Evolutionary conservation across 2,329 filamentous ascomycete genomes (phyloP).

Genomic region (Pseudopyrenochaeta lycopersici): DNA sequence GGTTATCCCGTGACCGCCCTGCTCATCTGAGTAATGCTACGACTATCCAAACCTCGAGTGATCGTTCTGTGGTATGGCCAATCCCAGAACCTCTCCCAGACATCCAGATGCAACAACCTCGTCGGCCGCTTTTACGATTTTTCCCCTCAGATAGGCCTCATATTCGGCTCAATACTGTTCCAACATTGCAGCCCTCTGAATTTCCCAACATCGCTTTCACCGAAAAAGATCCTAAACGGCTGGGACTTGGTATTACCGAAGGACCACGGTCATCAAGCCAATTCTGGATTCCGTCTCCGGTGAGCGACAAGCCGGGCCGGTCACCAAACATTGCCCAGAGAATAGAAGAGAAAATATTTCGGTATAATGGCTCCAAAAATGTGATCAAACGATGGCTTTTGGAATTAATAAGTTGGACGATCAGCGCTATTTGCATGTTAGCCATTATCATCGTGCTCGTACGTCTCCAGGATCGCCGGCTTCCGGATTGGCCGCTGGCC

Average conservation of each 20-base stretch:
- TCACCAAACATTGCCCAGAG: slow-evolving; percentile 30
- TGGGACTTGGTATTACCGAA: too few species aligned
- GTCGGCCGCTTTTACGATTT: slow-evolving; percentile 24
- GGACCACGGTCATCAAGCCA: too few species aligned
- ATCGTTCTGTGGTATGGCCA: slow-evolving; percentile 26
- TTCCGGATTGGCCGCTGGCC: too few species aligned
- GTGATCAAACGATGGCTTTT: slow-evolving; percentile 35
- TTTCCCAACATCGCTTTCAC: too few species aligned
- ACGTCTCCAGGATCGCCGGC: slow-evolving; percentile 8
- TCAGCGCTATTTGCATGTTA: slow-evolving; percentile 37
- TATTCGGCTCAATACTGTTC: slow-evolving; percentile 14
- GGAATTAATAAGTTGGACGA: slow-evolving; percentile 34
- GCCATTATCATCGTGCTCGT: slow-evolving; percentile 25
- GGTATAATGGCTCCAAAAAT: slow-evolving; percentile 24
- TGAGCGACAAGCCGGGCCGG: too few species aligned
- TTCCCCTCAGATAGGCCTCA: slow-evolving; percentile 21
- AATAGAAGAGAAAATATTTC: slow-evolving; percentile 27
- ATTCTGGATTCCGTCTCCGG: too few species aligned
- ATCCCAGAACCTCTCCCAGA: slow-evolving; percentile 30
- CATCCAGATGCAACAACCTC: slow-evolving; percentile 8
- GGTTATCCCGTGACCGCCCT: not conserved
- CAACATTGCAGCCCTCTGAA: slow-evolving; percentile 10
- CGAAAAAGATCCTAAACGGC: too few species aligned
- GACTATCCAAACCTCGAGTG: slow-evolving; percentile 27
- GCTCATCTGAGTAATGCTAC: slow-evolving; percentile 15